Percentiles rank a stretch among this genome's conserved stretches.
These are phyloP conservation scores for Fusarium compactum DNA, from an alignment of 2,329 filamentous ascomycete species.

Conservation along the genomic window DNA sequence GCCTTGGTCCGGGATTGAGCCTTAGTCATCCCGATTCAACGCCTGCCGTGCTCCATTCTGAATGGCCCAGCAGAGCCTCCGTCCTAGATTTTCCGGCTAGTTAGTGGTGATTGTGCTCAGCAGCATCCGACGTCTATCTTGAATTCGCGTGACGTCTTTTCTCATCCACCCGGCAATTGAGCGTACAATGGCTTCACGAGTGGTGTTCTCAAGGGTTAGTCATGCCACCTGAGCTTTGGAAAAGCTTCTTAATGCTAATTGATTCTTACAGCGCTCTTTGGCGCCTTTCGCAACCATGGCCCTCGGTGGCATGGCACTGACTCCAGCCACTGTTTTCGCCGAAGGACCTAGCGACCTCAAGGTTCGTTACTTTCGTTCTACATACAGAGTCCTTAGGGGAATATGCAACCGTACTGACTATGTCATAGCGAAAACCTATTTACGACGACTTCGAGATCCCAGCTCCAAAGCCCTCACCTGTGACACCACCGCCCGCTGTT, in stretches of 20 bases:
- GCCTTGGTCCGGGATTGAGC: constrained; percentile 16
- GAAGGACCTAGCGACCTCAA: constrained; percentile 60
- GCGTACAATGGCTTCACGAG: constrained; percentile 69
- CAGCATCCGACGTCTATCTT: constrained; percentile 39
- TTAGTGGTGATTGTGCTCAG: constrained; percentile 39
- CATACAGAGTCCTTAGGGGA: background rate
- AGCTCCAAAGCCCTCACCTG: constrained; percentile 50
- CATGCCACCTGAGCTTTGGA: constrained; percentile 1
- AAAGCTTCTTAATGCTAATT: constrained; percentile 48
- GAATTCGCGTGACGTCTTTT: constrained; percentile 47
- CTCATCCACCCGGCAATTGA: constrained; percentile 58
- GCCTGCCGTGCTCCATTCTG: constrained; percentile 12
- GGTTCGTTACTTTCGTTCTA: constrained; percentile 41
- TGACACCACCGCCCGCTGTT: constrained; percentile 48
- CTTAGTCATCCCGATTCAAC: constrained; percentile 37
- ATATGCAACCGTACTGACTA: constrained; percentile 13
- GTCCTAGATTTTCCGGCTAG: constrained; percentile 48
- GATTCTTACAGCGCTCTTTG: constrained; percentile 59
- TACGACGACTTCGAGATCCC: constrained; percentile 77
- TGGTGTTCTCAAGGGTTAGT: constrained; percentile 68
- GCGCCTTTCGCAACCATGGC: constrained; percentile 67
- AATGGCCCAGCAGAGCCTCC: constrained; percentile 45
- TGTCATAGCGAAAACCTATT: constrained; percentile 73
- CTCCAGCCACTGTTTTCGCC: constrained; percentile 62
- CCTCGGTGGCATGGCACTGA: constrained; percentile 61